Evolutionary conservation across 2,329 filamentous ascomycete species (phyloP).

Genomic region (Curvularia lunata): DNA sequence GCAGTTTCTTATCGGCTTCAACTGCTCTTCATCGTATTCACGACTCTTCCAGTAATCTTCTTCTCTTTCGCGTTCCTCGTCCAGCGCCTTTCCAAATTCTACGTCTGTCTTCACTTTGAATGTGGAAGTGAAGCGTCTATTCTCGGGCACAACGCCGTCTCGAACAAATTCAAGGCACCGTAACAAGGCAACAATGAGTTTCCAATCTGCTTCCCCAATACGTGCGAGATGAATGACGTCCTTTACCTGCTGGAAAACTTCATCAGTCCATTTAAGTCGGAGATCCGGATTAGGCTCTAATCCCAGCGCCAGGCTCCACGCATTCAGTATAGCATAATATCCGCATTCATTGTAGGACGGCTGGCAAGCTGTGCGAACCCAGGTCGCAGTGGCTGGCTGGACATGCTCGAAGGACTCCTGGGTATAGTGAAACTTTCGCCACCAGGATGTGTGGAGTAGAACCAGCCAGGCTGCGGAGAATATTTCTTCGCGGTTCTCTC

Average conservation of each 20-base stretch:
- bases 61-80: background rate
- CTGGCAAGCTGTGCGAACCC: constrained; percentile 14
- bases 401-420: background rate
- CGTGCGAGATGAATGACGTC: constrained; percentile 19
- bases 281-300: constrained; percentile 18
- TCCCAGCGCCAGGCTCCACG: constrained; percentile 31
- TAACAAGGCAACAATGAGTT: constrained; percentile 24
- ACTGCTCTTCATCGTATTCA: background rate
- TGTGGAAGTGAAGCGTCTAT: background rate
- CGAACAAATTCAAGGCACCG: constrained; percentile 15
- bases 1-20: background rate
- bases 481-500: background rate
- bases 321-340: constrained; percentile 28
- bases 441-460: background rate
- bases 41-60: background rate
- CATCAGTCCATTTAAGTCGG: constrained; percentile 7
- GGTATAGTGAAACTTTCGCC: no score
- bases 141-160: background rate
- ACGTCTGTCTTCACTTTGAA: no score
- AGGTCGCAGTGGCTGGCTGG: background rate
- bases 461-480: background rate
- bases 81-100: background rate
- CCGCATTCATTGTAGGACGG: constrained; percentile 15
- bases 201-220: constrained; percentile 22
- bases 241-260: constrained; percentile 12